Conservation (phyloP, 768 basidiomycete species). For the Boletus eberwhitei region DNA sequence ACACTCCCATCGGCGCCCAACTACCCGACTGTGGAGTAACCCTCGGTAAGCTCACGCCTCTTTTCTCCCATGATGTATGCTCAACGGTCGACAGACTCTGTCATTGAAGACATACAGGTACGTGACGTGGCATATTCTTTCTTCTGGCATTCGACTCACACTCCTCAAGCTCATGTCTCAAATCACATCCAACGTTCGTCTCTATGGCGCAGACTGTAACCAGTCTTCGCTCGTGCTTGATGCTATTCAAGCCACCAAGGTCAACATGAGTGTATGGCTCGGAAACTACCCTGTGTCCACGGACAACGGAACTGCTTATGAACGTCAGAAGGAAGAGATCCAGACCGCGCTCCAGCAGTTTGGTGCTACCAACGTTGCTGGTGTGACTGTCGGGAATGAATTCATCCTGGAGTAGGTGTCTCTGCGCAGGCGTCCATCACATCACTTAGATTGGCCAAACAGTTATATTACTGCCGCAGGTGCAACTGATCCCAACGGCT, state of each 20-base stretch:
- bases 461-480: conserved; percentile 59
- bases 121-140: conserved; percentile 7
- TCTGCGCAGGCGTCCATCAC: neutral
- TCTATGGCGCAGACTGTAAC: conserved; percentile 89
- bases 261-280: conserved; percentile 76
- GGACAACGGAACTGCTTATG: conserved; percentile 68
- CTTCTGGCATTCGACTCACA: conserved; percentile 4
- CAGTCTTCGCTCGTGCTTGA: conserved; percentile 79
- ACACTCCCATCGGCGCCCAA: conserved; percentile 76
- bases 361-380: conserved; percentile 70
- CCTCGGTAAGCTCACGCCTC: conserved; percentile 28
- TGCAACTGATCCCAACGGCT: conserved; percentile 51
- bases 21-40: conserved; percentile 65
- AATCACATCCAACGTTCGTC: conserved; percentile 73
- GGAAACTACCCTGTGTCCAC: conserved; percentile 64
- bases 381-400: conserved; percentile 91
- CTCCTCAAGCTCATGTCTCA: conserved; percentile 70
- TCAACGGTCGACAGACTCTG: conserved; percentile 36
- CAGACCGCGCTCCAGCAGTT: conserved; percentile 68
- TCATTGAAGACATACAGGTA: conserved; percentile 74
- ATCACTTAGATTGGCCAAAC: conserved; percentile 3
- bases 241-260: conserved; percentile 87
- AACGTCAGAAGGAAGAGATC: conserved; percentile 67
- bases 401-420: conserved; percentile 69
- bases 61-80: neutral